Evolutionary conservation across 371 early-diverging fungal species (phyloP), one percentile per base, ranked within the genome.

Genomic region (Zychaea mexicana): DNA sequence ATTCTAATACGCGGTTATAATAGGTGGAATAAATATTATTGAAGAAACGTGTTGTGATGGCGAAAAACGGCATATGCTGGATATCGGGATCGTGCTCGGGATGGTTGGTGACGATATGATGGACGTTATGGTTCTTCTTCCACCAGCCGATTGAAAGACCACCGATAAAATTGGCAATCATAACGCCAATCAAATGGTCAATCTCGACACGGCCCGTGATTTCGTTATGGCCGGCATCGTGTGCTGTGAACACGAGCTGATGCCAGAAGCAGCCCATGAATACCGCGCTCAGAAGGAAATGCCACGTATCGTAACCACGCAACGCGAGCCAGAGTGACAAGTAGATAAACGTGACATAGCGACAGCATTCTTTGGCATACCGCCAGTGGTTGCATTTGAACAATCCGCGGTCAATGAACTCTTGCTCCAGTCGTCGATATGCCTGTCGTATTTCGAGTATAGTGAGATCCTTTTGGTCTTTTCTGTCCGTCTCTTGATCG

Each of bases 91-190:
- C 98, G 80, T 97, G 91, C 70, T 94, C 93, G 0, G 89, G 88
- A 70, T 93, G 87, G 76, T 94, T 94, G 65, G 95, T 94, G 52
- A 92, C 85, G 47, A 94, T 90, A 73, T 94, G 98, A 77, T 98
- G 98, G 19, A 96, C 94, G 73, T 97, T 93, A 76, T 98, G 98
- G 74, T 85, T 93, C 62, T 90, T 84, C 72, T 96, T 97, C 98
- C 98, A 98, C 97, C 98, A 98, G 30, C 96, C 97, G 38, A 96
- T 73, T 49, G 90, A 89, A 36, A 97, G 86, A 8, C 98, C 98
- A 57, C 96, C 95, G 60, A 90, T 72, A 61, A 93, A 88, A 70
- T 93, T 78, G 2, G 90, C 96, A 53, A 96, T 78, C 31, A 89
- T 65, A 56, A 93, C 88, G 36, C 97, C 97, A 62, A 97, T 86